Conservation (phyloP, 75 land plant genomes). For the Pinus taeda region DNA sequence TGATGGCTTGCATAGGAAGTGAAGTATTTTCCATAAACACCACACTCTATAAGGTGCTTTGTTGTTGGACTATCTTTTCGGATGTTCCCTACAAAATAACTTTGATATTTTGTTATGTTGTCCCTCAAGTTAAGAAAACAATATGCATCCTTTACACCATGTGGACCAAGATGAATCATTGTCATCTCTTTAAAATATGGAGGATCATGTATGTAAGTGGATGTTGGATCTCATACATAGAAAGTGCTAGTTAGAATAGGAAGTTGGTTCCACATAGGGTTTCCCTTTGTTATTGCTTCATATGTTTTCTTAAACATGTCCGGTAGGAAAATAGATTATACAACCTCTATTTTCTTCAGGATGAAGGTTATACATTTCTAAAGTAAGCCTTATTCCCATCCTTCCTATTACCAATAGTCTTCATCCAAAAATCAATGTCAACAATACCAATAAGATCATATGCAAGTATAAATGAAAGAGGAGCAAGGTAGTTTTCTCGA, state of each 20-base stretch:
- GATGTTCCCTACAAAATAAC: slow-evolving; percentile 90
- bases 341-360: slow-evolving; percentile 77
- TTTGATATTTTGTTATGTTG: slow-evolving; percentile 89
- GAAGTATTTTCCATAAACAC: slow-evolving; percentile 80
- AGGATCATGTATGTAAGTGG: too few species aligned
- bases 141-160: too few species aligned
- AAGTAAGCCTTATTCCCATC: slow-evolving; percentile 71
- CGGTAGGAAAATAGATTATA: slow-evolving; percentile 75
- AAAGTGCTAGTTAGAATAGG: too few species aligned
- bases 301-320: slow-evolving; percentile 12
- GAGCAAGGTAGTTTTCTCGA: slow-evolving; percentile 73
- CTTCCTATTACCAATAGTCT: slow-evolving; percentile 82
- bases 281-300: too few species aligned
- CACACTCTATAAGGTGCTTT: slow-evolving; percentile 79
- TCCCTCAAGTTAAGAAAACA: slow-evolving; percentile 31
- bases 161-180: too few species aligned
- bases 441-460: slow-evolving; percentile 94
- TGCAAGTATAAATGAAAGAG: slow-evolving; percentile 89
- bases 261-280: too few species aligned
- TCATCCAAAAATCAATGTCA: slow-evolving; percentile 81
- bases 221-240: too few species aligned
- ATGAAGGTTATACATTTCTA: slow-evolving; percentile 87
- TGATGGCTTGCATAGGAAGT: slow-evolving; percentile 88
- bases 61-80: slow-evolving; percentile 25
- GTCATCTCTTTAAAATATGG: too few species aligned